Conservation (phyloP, 208 protist genomes). For the Herpetomonas tarakana region DNA sequence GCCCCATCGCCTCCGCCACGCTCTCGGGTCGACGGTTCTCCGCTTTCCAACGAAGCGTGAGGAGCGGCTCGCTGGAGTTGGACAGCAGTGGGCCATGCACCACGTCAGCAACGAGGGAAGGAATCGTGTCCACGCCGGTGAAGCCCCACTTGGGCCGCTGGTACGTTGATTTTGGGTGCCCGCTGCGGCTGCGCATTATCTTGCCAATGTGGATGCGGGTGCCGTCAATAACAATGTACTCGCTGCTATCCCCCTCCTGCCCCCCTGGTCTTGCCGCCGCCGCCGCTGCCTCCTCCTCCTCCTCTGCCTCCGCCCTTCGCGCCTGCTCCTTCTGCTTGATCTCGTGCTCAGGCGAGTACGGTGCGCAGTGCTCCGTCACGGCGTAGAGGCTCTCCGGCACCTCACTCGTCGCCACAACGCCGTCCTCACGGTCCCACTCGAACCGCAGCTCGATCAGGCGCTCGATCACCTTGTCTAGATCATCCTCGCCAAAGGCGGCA, state of each 20-base stretch:
- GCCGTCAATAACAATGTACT: slow-evolving; percentile 24
- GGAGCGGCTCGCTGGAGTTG: slow-evolving; percentile 27
- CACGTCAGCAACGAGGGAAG: slow-evolving; percentile 64
- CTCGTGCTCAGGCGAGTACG: slow-evolving; percentile 23
- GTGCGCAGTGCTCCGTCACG: slow-evolving; percentile 56
- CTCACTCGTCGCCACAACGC: slow-evolving; percentile 48
- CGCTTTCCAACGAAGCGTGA: slow-evolving; percentile 76
- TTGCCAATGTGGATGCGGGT: slow-evolving; percentile 12
- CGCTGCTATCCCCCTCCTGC: slow-evolving; percentile 5
- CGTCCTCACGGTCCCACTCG: slow-evolving; percentile 81
- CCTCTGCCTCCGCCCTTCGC: background rate
- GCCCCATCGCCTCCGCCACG: slow-evolving; percentile 46
- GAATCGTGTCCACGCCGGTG: slow-evolving; percentile 72
- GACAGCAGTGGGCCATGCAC: slow-evolving; percentile 71
- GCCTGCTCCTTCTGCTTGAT: background rate
- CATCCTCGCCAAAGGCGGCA: slow-evolving; percentile 65
- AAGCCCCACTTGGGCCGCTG: slow-evolving; percentile 36
- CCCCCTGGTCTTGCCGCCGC: background rate
- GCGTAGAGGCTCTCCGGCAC: slow-evolving; percentile 50
- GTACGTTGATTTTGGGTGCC: slow-evolving; percentile 32
- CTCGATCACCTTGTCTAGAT: slow-evolving; percentile 44
- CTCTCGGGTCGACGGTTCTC: slow-evolving; percentile 52
- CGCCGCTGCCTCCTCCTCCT: background rate
- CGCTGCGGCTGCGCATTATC: slow-evolving; percentile 18
- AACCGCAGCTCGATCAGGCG: slow-evolving; percentile 75